Evolutionary conservation across 2,329 filamentous ascomycete species (phyloP).

Genomic region (Gaeumannomyces sp.): DNA sequence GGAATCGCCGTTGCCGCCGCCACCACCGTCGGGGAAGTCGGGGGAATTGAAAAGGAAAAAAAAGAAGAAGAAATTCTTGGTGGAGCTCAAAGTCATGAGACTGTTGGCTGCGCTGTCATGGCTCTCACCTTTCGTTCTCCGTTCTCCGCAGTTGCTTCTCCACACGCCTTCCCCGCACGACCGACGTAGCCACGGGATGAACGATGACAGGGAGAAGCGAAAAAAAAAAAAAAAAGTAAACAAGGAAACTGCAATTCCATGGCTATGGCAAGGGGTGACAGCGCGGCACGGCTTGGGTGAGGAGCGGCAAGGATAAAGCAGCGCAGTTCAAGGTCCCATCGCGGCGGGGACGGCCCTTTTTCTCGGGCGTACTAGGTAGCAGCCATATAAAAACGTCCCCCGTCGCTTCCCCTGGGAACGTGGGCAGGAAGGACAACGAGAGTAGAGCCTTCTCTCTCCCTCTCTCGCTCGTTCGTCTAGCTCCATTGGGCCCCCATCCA

Average conservation of each 20-base stretch:
- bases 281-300: no score
- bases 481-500: no score
- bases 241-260: neutral
- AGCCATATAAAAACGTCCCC: no score
- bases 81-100: constrained; percentile 1
- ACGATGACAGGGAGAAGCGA: no score
- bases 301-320: no score
- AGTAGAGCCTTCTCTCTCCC: no score
- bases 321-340: neutral
- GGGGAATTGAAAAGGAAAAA: neutral
- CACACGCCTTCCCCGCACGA: neutral
- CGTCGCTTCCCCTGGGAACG: no score
- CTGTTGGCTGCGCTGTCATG: neutral
- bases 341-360: no score
- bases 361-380: no score
- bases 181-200: neutral
- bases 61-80: neutral
- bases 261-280: no score
- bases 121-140: neutral
- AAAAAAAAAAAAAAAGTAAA: neutral
- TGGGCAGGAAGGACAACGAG: no score
- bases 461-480: no score
- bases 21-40: neutral
- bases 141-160: neutral
- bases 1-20: neutral